A percentile compares a stretch with the other conserved stretches of the same genome.
Evolutionary conservation across 116 monocot species (phyloP).

Genomic region (Zostera marina): DNA sequence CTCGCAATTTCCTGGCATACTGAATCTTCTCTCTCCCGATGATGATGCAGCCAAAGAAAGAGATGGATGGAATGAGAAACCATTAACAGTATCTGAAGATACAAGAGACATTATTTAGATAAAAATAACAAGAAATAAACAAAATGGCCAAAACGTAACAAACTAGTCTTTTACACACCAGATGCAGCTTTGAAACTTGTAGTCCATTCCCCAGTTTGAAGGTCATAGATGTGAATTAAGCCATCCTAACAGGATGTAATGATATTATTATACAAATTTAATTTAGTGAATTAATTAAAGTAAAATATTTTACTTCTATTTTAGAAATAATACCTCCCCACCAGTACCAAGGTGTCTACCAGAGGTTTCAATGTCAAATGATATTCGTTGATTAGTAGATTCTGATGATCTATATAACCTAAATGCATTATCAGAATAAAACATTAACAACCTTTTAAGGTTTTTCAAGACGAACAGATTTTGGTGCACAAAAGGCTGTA

Average conservation of each 20-base stretch:
- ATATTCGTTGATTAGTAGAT: constrained; percentile 80
- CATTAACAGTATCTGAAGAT: constrained; percentile 70
- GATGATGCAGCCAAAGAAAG: constrained; percentile 69
- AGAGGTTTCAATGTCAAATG: constrained; percentile 89
- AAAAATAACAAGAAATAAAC: background rate
- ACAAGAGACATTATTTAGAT: background rate
- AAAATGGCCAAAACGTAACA: constrained; percentile 2
- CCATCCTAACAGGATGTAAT: constrained; percentile 40
- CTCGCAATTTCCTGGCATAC: constrained; percentile 32
- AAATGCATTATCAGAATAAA: constrained; percentile 2
- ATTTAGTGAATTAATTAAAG: background rate
- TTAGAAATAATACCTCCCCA: constrained; percentile 43
- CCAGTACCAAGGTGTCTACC: constrained; percentile 90
- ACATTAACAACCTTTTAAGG: background rate
- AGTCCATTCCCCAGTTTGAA: constrained; percentile 77
- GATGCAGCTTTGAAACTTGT: constrained; percentile 63
- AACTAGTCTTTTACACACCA: constrained; percentile 20
- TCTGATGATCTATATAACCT: constrained; percentile 88
- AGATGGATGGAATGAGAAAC: constrained; percentile 80
- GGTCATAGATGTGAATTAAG: constrained; percentile 81
- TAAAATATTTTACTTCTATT: background rate
- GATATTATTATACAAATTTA: no score
- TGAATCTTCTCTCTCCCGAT: constrained; percentile 73
- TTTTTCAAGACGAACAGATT: background rate
- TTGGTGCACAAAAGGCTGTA: background rate